Base-by-base conservation (phyloP, 2,329 filamentous ascomycete genomes). In the Podosphaera fusca region DNA sequence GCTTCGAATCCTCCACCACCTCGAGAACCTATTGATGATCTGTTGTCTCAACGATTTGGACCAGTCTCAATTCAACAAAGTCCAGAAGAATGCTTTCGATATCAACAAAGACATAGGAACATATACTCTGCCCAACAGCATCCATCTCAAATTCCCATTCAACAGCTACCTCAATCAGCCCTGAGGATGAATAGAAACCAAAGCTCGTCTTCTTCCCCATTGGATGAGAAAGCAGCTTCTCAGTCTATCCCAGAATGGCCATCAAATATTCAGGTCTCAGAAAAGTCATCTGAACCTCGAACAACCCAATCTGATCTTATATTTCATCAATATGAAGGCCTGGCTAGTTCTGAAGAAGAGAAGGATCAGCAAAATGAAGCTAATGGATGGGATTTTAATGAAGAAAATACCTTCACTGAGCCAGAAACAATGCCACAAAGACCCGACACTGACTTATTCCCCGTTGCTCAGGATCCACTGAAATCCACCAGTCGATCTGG, bases 361-460 rank as follows among this genome's bases (percentile, higher is more conserved):
- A 77, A 81, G 65, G 59, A 71, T 54, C 64, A 66, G 1, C 65
- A 69, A 6, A 71, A 74, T 3, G 81, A 85, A 58, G 67, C 76
- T 0, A 89, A 95, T 65, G 86, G 79, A 7, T 98, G 92, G 92
- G 89, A 94, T 65, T 98, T 98, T 63, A 87, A 90, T 56, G 88
- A 95, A 58, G 76, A 80, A 7, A 73, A 75, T n/a, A 64, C 72
- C 40, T 79, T 81, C 56, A 71, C 78, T 0, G 83, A 85, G 46
- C 70, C 77, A 10, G 68, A 71, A 35, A 63, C 68, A 4, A 74
- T 77, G 51, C 57, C 74, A 9, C 82, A 69, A 70, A 81, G 89
- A 60, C 88, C 87, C 1, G 90, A 95, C 66, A 92, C 83, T 0
- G 90, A 95, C 68, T 77, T 79, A 3, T 96, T 96, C 61, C 89